Conservation (phyloP, 2,329 filamentous ascomycete species). For the Colletotrichum sp. region DNA sequence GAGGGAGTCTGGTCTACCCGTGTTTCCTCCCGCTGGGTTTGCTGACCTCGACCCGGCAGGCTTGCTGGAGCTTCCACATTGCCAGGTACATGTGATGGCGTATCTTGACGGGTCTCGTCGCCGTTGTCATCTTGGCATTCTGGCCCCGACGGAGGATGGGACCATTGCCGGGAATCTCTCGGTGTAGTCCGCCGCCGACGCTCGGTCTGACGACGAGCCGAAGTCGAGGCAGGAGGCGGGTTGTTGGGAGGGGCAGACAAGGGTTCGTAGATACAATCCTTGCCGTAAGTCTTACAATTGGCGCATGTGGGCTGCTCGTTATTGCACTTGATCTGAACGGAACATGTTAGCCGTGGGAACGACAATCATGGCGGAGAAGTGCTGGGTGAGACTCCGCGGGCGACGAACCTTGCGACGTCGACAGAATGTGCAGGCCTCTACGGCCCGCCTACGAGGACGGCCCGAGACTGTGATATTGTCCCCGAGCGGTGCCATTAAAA, state of each 20-base stretch:
- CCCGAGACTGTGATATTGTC: neutral
- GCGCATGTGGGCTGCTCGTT: slow-evolving; percentile 47
- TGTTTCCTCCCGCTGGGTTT: neutral
- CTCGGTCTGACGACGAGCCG: neutral
- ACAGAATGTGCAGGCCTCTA: slow-evolving; percentile 34
- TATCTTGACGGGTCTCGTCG: neutral
- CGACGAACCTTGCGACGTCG: slow-evolving; percentile 32
- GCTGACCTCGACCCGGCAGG: neutral
- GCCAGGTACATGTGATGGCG: neutral
- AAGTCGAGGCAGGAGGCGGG: neutral
- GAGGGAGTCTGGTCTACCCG: neutral
- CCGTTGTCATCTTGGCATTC: neutral
- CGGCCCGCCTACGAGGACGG: slow-evolving; percentile 29
- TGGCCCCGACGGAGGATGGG: neutral
- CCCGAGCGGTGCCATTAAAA: neutral
- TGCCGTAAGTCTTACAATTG: slow-evolving; percentile 50
- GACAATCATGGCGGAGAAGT: neutral
- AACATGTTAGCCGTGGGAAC: neutral
- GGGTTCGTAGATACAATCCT: slow-evolving; percentile 46
- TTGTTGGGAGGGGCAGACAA: slow-evolving; percentile 28
- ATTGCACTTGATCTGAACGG: slow-evolving; percentile 53
- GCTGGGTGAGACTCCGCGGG: neutral
- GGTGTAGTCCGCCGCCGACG: neutral
- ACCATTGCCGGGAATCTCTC: neutral
- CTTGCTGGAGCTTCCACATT: neutral